These are phyloP conservation scores for Phaeophleospora eucalypticola DNA, from an alignment of 2,329 filamentous ascomycete species.

Conservation along the genomic window DNA sequence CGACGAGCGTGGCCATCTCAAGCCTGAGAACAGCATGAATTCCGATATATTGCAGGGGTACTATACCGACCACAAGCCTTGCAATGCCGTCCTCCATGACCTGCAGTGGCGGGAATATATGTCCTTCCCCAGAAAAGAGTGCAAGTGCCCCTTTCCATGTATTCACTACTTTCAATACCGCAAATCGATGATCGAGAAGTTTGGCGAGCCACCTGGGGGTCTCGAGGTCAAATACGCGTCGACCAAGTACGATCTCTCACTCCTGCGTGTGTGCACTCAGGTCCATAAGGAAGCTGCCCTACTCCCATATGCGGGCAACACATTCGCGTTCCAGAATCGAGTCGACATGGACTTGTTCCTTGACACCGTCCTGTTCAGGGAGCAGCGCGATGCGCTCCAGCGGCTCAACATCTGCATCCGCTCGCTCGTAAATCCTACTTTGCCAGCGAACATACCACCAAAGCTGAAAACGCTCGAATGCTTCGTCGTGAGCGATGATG, in stretches of 20 bases:
- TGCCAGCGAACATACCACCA: conserved; percentile 5
- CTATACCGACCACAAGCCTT: conserved; percentile 3
- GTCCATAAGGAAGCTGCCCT: conserved; percentile 15
- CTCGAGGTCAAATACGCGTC: conserved; percentile 7
- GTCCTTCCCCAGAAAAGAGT: conserved; percentile 5
- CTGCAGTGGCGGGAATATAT: conserved; percentile 13
- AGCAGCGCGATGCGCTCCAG: conserved; percentile 9
- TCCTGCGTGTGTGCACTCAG: conserved; percentile 9
- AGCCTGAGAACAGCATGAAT: neutral
- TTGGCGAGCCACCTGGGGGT: conserved; percentile 11
- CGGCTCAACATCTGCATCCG: conserved; percentile 10
- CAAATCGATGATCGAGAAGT: conserved; percentile 10
- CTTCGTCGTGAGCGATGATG: conserved; percentile 6
- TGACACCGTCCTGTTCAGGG: conserved; percentile 6
- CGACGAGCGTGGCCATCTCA: conserved; percentile 1
- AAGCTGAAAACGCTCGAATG: conserved; percentile 10
- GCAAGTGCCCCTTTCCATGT: conserved; percentile 13
- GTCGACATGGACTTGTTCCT: conserved; percentile 13
- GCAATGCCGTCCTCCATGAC: conserved; percentile 12
- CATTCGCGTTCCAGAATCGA: conserved; percentile 12
- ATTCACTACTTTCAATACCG: conserved; percentile 13
- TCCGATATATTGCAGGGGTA: neutral
- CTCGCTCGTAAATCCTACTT: conserved; percentile 9
- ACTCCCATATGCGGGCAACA: conserved; percentile 13
- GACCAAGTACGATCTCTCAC: conserved; percentile 11